Base-by-base conservation (phyloP, 1,139 yeast species). In the Suhomyces terraborum region DNA sequence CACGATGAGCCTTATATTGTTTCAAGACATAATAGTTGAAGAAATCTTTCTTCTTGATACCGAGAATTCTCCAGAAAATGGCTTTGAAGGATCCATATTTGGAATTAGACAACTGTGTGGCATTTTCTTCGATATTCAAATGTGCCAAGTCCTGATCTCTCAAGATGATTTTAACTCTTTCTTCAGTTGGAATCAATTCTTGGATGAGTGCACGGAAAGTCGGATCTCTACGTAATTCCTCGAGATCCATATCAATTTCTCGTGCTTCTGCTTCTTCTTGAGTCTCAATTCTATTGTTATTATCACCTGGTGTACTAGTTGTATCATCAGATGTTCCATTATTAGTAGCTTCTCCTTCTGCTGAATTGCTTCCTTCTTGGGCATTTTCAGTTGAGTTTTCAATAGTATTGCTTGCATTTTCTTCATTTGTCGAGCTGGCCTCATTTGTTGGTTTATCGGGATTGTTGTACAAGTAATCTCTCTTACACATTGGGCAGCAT, bases 401-500 rank as follows among this genome's bases (percentile, higher is more conserved):
- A 17, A 40, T 43, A 10, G 28, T 12, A 21, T 18, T 16, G 16
- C 13, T 26, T 8, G 30, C 18, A 14, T 8, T 26, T 17, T 26
- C 30, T 20, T 19, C 34, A 14, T 31, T 21, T 8, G 25, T 16
- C 6, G 34, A 8, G 12, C 13, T 20, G 20, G 19, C 20, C 14
- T 16, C 30, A 17, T 14, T 27, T 3, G 30, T 20, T 16, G 10
- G 30, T 33, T 42, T 40, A 19, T 38, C 32, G 9, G 45, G 50
- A 33, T 60, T 65, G 48, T 72, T 73, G 58, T 75, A 61, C 49
- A 75, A 78, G 50, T 80, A 80, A 55, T 86, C 94, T 29, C 88
- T 67, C 56, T 87, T 85, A 62, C 96, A 88, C 71, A 83, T 79
- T 7, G 96, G 95, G 57, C 96, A 88, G 55, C 88, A 83, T 1